Evolutionary conservation across 2,329 filamentous ascomycete species (phyloP), one percentile per base, ranked within the genome.

Genomic region (Albophoma yamanashiensis): DNA sequence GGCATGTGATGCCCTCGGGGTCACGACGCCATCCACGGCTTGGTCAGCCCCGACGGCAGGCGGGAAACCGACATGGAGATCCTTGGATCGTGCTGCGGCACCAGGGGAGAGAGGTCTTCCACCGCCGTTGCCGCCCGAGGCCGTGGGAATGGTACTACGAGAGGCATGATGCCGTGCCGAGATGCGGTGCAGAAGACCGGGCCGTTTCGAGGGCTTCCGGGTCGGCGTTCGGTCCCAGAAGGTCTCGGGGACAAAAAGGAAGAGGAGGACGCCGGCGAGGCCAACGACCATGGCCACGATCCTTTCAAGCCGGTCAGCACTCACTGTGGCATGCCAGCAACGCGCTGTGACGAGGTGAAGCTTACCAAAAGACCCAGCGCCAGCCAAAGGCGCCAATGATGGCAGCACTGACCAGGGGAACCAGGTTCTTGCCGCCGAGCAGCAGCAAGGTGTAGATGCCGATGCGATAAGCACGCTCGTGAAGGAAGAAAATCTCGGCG

Each of bases 401-500:
- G 27, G 80, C 90, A 11, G 93, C 93, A 71, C 91, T 95, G 31
- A 95, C 87, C 31, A 97, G 76, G 0, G 93, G 93, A 5, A 96
- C 81, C 63, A 97, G 71, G 66, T 97, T 97, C 79, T 97, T 97
- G 57, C 92, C 92, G 17, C 92, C 90, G 0, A 97, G 82, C 15
- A 97, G 80, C 7, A 97, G 78, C 25, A 97, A 75, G 0, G 92
- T 97, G 70, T 97, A 97, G 31, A 97, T 92, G 12, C 94, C 94
- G 53, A 97, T 85, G 5, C 93, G 88, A 70, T 92, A 97, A 0
- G 93, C 93, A 62, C 93, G 83, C 75, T 97, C 93, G 68, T 97
- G 93, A 25, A 97, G 79, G 69, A 96, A 97, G 77, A 92, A 97
- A 62, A 97, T 97, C 73, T 97, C 93, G 4, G 92, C 92, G 67